Evolutionary conservation across 441 rosid species (phyloP), one percentile per base, ranked within the genome.

Genomic region (Pelargonium australe): DNA sequence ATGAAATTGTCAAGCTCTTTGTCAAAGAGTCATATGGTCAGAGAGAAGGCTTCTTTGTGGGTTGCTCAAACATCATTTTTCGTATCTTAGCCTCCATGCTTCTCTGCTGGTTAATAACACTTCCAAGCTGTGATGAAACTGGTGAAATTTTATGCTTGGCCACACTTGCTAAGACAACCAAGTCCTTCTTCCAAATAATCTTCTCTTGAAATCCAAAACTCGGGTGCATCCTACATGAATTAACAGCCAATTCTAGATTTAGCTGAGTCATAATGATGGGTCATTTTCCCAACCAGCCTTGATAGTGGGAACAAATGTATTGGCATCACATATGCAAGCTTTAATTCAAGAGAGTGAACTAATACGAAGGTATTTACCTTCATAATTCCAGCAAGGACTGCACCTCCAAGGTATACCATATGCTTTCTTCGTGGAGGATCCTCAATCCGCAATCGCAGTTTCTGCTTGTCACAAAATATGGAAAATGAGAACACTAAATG

Each of bases 351-450:
- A 82, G 45, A 63, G 63, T 37, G 0, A 0, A 68, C 37, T 71
- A 68, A 60, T 8, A 63, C 13, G 20, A 47, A 1, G 14, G 53
- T n/a, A 5, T 47, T 47, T 64, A 92, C 97, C 96, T 89, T 95
- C 98, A 92, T 95, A 76, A 92, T 95, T 72, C 97, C 95, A 7
- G 99, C 99, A 72, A 95, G 92, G 77, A 90, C 98, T 41, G 97
- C 98, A 19, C 98, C 99, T 73, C 99, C 99, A 10, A 95, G 87
- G 83, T 95, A 95, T 53, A 90, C 99, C 99, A 90, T 92, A 79
- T 95, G 96, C 82, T 92, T 92, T 84, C 98, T 90, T 73, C 91
- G 83, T 4, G 97, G 98, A 67, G 96, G 99, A 82, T 95, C 99
- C 77, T 95, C 99, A 16, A 95, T 90, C 65, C 90, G 70, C 82